Conservation (phyloP, 2,329 filamentous ascomycete genomes). For the Apiospora malaysiana region DNA sequence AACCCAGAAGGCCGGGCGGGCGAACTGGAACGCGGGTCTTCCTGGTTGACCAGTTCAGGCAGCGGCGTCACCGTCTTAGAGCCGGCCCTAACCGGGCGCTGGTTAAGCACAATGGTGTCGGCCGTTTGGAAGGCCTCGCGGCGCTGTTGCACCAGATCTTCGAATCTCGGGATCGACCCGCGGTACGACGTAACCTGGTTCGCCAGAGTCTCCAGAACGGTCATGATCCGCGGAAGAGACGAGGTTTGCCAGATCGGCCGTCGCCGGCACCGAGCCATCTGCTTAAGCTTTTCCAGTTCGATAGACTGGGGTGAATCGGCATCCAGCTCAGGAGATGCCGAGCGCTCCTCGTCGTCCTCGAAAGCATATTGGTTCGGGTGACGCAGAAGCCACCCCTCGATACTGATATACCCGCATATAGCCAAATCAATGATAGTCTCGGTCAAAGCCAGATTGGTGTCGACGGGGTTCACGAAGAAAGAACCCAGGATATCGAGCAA, state of each 20-base stretch:
- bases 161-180: constrained; percentile 71
- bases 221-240: constrained; percentile 60
- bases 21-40: constrained; percentile 55
- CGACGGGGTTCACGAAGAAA: constrained; percentile 90
- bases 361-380: constrained; percentile 70
- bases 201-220: constrained; percentile 63
- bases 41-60: constrained; percentile 49
- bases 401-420: constrained; percentile 80
- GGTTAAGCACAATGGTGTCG: constrained; percentile 51
- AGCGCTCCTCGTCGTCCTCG: constrained; percentile 48
- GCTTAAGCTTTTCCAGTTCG: constrained; percentile 52
- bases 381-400: constrained; percentile 90
- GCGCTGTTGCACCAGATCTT: constrained; percentile 71
- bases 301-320: constrained; percentile 30
- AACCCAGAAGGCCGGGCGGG: constrained; percentile 60
- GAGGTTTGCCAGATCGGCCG: constrained; percentile 59
- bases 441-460: constrained; percentile 88
- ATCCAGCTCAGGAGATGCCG: constrained; percentile 28
- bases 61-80: constrained; percentile 34
- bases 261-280: constrained; percentile 57
- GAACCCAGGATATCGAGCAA: constrained; percentile 73
- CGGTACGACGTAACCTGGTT: constrained; percentile 69
- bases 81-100: constrained; percentile 36
- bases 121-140: constrained; percentile 69
- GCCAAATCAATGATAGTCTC: constrained; percentile 83